phyloP scores from a whole-genome alignment of 148 eudicot species.

The Chenopodium berlandieri region DNA sequence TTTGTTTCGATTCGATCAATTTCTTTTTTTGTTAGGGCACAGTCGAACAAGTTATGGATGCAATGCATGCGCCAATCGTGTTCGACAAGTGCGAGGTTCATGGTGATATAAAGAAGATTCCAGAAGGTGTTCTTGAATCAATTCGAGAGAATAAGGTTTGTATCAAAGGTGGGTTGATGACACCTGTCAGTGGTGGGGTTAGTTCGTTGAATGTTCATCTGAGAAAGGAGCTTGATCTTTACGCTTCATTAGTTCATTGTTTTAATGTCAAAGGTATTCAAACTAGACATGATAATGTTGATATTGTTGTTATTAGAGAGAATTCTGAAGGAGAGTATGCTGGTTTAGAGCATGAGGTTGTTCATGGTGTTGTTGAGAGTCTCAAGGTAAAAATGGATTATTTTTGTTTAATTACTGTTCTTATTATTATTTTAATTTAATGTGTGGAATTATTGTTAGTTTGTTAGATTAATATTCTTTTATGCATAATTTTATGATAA shows the following conservation, averaged over 20 bases:
- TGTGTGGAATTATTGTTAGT: background rate
- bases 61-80: conserved; percentile 75
- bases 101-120: conserved; percentile 60
- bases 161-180: conserved; percentile 64
- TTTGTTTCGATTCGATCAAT: no score
- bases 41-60: conserved; percentile 55
- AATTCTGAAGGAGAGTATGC: conserved; percentile 86
- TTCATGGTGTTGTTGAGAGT: conserved; percentile 85
- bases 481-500: background rate
- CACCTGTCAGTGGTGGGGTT: conserved; percentile 82
- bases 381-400: conserved; percentile 46
- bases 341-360: conserved; percentile 86
- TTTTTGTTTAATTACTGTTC: background rate
- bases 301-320: conserved; percentile 83
- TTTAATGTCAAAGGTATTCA: conserved; percentile 62
- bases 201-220: conserved; percentile 62
- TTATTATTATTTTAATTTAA: background rate
- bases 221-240: conserved; percentile 68
- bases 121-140: conserved; percentile 53
- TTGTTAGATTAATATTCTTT: background rate
- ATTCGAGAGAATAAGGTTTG: conserved; percentile 64
- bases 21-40: no score
- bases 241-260: conserved; percentile 69
- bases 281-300: conserved; percentile 65
- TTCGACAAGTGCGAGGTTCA: conserved; percentile 68